Conservation (phyloP, 169 alveolate genomes). For the Eimeria tenella region DNA sequence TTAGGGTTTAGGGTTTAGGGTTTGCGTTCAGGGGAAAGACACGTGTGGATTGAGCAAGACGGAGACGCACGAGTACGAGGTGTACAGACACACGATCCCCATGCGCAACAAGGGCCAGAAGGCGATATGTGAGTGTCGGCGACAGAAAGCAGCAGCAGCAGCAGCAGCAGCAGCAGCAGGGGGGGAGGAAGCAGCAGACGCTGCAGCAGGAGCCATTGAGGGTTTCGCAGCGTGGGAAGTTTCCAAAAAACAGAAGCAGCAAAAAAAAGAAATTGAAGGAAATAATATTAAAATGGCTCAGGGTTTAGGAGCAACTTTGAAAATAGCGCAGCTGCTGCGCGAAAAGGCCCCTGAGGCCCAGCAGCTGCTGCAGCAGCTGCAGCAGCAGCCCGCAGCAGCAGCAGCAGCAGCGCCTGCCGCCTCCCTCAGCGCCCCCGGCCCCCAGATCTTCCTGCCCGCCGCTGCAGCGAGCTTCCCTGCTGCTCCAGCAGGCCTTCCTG, state of each 20-base stretch:
- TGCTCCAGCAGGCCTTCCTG: neutral
- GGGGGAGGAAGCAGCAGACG: conserved; percentile 1
- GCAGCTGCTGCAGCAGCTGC: conserved; percentile 63
- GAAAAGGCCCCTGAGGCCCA: conserved; percentile 67
- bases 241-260: conserved; percentile 9
- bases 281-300: conserved; percentile 16
- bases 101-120: conserved; percentile 30
- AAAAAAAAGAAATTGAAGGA: conserved; percentile 21
- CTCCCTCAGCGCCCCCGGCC: no score
- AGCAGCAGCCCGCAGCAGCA: conserved; percentile 16
- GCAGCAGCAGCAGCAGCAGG: conserved; percentile 29
- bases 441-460: neutral
- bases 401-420: conserved; percentile 5
- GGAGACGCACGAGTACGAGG: conserved; percentile 58
- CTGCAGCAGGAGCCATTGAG: conserved; percentile 36
- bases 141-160: conserved; percentile 11
- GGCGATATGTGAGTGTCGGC: conserved; percentile 74
- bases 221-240: conserved; percentile 70
- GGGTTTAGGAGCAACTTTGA: conserved; percentile 71
- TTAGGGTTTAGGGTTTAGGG: conserved; percentile 36
- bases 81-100: conserved; percentile 34
- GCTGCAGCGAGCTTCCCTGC: neutral
- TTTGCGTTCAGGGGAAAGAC: conserved; percentile 44
- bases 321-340: conserved; percentile 52
- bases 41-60: conserved; percentile 70